Conservation (phyloP, 768 basidiomycete species). For the Cubamyces sp. region DNA sequence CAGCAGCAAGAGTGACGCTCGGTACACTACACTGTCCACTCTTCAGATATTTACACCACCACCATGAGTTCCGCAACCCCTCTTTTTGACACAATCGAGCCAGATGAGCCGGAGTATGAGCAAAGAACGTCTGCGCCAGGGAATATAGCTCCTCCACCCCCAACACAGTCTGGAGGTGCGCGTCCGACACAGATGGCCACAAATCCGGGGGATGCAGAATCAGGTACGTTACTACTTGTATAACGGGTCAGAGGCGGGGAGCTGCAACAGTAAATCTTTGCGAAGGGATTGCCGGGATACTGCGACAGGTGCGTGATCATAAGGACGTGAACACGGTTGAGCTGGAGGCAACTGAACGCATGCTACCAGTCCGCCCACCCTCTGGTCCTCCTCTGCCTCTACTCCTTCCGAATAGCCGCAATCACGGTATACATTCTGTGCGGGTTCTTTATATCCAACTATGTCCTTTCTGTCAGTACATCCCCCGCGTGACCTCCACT, state of each 20-base stretch:
- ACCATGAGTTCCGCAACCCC: slow-evolving; percentile 65
- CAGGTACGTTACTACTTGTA: slow-evolving; percentile 51
- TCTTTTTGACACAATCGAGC: slow-evolving; percentile 79
- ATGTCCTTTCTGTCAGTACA: slow-evolving; percentile 83
- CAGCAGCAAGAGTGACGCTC: neutral
- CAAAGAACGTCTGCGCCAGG: slow-evolving; percentile 35
- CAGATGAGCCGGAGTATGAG: slow-evolving; percentile 63
- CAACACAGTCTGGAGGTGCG: slow-evolving; percentile 43
- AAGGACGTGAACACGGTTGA: neutral
- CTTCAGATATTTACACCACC: slow-evolving; percentile 5
- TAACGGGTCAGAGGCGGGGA: neutral
- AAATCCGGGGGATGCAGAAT: slow-evolving; percentile 70
- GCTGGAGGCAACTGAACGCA: neutral
- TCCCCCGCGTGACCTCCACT: neutral
- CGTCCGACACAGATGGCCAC: slow-evolving; percentile 54
- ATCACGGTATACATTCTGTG: slow-evolving; percentile 92
- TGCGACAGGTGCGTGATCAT: slow-evolving; percentile 61
- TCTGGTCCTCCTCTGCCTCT: slow-evolving; percentile 83
- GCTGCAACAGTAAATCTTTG: neutral
- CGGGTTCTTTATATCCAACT: slow-evolving; percentile 87
- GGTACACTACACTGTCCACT: neutral
- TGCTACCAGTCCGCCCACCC: slow-evolving; percentile 73
- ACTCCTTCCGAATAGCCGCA: slow-evolving; percentile 86
- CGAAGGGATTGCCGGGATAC: slow-evolving; percentile 64
- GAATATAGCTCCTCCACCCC: slow-evolving; percentile 40